Evolutionary conservation across 2,329 filamentous ascomycete species (phyloP).

Genomic region (Calcarisporium arbuscula): DNA sequence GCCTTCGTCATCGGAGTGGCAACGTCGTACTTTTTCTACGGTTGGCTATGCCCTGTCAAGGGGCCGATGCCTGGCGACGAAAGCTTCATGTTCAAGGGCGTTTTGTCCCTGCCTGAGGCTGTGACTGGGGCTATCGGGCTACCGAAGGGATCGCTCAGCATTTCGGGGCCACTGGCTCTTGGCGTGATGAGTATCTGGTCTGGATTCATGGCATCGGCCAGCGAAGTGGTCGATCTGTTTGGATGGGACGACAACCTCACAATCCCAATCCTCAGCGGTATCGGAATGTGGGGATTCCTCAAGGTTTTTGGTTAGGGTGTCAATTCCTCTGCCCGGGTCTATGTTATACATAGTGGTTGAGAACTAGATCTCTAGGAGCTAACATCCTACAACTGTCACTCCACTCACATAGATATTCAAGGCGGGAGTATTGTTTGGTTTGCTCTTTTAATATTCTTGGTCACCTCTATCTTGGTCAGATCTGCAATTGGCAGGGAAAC

Average conservation of each 20-base stretch:
- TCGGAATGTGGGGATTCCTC: constrained; percentile 87
- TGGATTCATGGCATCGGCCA: constrained; percentile 80
- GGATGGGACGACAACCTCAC: constrained; percentile 97
- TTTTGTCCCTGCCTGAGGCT: constrained; percentile 60
- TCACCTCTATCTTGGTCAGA: no score
- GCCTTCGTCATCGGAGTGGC: constrained; percentile 77
- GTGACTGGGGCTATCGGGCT: constrained; percentile 57
- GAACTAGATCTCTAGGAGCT: no score
- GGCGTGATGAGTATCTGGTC: constrained; percentile 78
- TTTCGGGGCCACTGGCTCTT: constrained; percentile 68
- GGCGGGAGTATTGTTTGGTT: no score
- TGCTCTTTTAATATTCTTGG: no score
- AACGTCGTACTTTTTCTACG: constrained; percentile 84
- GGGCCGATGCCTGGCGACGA: constrained; percentile 65
- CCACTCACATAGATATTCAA: neutral
- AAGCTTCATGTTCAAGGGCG: constrained; percentile 69
- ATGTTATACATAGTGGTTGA: no score
- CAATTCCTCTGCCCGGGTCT: no score
- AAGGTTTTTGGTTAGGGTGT: constrained; percentile 76
- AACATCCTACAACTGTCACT: neutral
- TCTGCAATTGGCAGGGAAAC: no score
- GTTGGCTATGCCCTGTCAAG: constrained; percentile 66
- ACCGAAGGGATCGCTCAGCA: constrained; percentile 48
- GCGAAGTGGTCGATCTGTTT: constrained; percentile 85
- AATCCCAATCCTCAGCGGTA: constrained; percentile 84